These are phyloP conservation scores for Rusavskia elegans DNA, from an alignment of 495 filamentous ascomycete genomes.

Conservation along the genomic window DNA sequence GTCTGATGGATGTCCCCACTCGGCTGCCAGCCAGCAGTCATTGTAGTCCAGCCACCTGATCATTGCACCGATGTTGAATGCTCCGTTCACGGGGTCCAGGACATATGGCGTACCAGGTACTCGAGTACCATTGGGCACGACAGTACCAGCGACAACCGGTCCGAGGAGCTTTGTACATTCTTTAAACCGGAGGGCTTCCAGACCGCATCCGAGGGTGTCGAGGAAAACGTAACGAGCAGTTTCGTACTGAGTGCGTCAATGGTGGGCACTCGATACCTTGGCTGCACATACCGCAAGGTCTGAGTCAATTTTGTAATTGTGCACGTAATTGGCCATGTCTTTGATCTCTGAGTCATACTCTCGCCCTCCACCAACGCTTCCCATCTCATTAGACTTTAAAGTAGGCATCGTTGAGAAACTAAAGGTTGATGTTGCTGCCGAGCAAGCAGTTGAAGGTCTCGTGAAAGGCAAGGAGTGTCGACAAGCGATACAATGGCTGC, in stretches of 20 bases:
- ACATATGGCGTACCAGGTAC: constrained; percentile 88
- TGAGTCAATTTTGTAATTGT: constrained; percentile 78
- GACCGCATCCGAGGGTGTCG: constrained; percentile 90
- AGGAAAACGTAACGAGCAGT: constrained; percentile 81
- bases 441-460: too few relatives aligned
- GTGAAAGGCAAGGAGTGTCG: too few relatives aligned
- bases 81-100: constrained; percentile 86
- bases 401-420: background rate
- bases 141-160: constrained; percentile 80
- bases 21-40: constrained; percentile 97
- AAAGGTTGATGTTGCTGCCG: too few relatives aligned
- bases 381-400: background rate
- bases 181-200: constrained; percentile 89
- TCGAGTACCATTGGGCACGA: constrained; percentile 82
- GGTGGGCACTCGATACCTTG: background rate
- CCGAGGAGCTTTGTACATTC: constrained; percentile 90
- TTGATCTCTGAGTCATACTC: constrained; percentile 78
- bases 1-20: constrained; percentile 97
- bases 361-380: constrained; percentile 10
- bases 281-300: constrained; percentile 66
- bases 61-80: constrained; percentile 97
- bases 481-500: too few relatives aligned
- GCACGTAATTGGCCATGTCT: constrained; percentile 88
- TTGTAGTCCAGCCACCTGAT: constrained; percentile 99
- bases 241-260: constrained; percentile 50